These are phyloP conservation scores for Botrytis elliptica DNA, from an alignment of 2,329 filamentous ascomycete species.

Conservation along the genomic window DNA sequence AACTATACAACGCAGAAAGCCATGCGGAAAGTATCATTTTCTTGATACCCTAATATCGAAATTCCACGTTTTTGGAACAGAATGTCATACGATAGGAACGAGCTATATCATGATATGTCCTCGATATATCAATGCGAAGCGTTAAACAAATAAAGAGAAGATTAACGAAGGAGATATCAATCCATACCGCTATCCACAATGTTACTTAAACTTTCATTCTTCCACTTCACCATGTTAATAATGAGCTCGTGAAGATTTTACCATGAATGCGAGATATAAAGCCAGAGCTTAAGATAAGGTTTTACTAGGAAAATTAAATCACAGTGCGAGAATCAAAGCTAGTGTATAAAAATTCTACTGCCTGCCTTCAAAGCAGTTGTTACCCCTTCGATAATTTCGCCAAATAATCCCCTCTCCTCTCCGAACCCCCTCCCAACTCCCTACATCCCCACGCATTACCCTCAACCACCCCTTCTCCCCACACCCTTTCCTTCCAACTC, in stretches of 20 bases:
- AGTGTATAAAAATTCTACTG: constrained; percentile 5
- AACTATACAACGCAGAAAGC: not conserved
- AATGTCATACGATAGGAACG: not conserved
- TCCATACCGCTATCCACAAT: constrained; percentile 1
- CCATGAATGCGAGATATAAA: constrained; percentile 10
- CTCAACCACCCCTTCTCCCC: constrained; percentile 32
- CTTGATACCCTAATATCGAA: not conserved
- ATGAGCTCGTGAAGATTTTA: not conserved
- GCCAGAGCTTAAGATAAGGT: not conserved
- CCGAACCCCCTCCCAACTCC: constrained; percentile 24
- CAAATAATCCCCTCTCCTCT: constrained; percentile 30
- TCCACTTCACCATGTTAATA: not conserved
- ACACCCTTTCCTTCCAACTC: constrained; percentile 28
- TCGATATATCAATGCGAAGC: not conserved
- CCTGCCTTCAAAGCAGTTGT: not conserved
- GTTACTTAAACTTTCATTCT: not conserved
- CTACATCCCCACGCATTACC: constrained; percentile 32
- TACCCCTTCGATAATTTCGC: constrained; percentile 24
- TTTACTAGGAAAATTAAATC: not conserved
- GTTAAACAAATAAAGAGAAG: not conserved
- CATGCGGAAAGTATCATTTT: not conserved
- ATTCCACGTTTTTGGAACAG: not conserved
- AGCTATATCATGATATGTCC: not conserved
- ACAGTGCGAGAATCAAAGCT: constrained; percentile 11
- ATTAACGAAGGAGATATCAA: not conserved